These are phyloP conservation scores for Debaryomyces nepalensis DNA, from an alignment of 1,139 yeast genomes.

Conservation along the genomic window DNA sequence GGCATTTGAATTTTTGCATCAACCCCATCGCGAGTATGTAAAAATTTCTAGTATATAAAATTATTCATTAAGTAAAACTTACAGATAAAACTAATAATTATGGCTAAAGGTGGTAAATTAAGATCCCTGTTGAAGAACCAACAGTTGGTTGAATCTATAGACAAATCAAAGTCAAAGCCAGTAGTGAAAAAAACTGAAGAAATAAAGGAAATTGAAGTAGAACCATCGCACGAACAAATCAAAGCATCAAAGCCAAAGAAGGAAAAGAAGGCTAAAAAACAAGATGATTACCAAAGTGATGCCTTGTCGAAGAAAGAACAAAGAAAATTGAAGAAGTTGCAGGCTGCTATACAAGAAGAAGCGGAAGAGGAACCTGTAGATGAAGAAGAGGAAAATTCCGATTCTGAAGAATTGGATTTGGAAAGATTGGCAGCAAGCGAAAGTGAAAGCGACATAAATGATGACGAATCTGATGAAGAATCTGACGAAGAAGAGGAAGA, in stretches of 20 bases:
- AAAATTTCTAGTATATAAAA: slow-evolving; percentile 14
- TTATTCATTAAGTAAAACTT: slow-evolving; percentile 1
- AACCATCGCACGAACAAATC: slow-evolving; percentile 11
- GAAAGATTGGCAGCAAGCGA: slow-evolving; percentile 62
- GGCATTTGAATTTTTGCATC: slow-evolving; percentile 9
- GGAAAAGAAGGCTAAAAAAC: slow-evolving; percentile 18
- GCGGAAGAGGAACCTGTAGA: slow-evolving; percentile 33
- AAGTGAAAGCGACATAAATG: slow-evolving; percentile 43
- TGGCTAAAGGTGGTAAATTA: slow-evolving; percentile 40
- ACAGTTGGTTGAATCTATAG: slow-evolving; percentile 30
- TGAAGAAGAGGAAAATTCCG: slow-evolving; percentile 30
- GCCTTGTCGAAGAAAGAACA: slow-evolving; percentile 65
- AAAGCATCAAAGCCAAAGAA: slow-evolving; percentile 13
- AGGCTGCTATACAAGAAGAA: slow-evolving; percentile 21
- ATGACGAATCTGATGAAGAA: slow-evolving; percentile 39
- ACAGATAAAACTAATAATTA: slow-evolving; percentile 17
- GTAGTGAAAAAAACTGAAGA: slow-evolving; percentile 15
- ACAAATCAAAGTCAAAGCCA: slow-evolving; percentile 33
- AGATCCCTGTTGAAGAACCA: slow-evolving; percentile 43
- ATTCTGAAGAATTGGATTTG: slow-evolving; percentile 46
- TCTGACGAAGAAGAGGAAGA: slow-evolving; percentile 49
- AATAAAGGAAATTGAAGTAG: slow-evolving; percentile 15
- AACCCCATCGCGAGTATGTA: slow-evolving; percentile 16
- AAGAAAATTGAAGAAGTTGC: slow-evolving; percentile 62
- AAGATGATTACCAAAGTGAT: slow-evolving; percentile 50